Conservation (phyloP, 768 basidiomycete genomes). For the Coprinopsis marcescibilis region DNA sequence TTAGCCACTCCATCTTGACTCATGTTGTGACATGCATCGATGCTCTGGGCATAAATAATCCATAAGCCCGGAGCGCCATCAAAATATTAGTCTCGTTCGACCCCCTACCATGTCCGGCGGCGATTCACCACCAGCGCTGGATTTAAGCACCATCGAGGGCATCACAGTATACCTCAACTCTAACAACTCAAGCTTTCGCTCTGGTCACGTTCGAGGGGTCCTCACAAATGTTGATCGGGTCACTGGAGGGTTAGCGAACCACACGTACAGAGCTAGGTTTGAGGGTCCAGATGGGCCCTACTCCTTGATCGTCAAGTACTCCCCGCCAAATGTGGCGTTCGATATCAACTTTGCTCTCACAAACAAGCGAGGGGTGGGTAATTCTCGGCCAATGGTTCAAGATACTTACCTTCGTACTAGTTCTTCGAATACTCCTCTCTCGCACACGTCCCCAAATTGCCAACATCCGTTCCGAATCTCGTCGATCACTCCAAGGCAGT, state of each 20-base stretch:
- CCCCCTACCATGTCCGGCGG: too few relatives aligned
- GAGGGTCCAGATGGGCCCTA: background rate
- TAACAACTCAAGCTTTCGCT: too few relatives aligned
- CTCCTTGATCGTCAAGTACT: constrained; percentile 1
- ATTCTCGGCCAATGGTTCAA: background rate
- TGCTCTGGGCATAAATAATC: too few relatives aligned
- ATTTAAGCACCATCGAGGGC: too few relatives aligned
- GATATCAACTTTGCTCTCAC: background rate
- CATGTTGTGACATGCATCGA: too few relatives aligned
- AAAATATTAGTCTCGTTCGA: too few relatives aligned
- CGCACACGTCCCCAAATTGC: background rate
- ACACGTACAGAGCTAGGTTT: background rate
- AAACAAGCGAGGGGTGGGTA: background rate
- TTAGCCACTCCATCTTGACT: too few relatives aligned
- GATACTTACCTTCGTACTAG: background rate
- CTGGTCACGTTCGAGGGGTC: too few relatives aligned
- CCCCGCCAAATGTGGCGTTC: background rate
- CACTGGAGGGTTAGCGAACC: background rate
- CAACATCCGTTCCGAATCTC: background rate
- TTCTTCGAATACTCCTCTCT: background rate
- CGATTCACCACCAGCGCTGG: too few relatives aligned
- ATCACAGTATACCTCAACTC: too few relatives aligned
- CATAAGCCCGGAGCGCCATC: too few relatives aligned
- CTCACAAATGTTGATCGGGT: background rate
- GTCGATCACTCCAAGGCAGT: background rate